phyloP scores from a whole-genome alignment of 1,284 basidiomycete genomes.

The Boletus smithii region DNA sequence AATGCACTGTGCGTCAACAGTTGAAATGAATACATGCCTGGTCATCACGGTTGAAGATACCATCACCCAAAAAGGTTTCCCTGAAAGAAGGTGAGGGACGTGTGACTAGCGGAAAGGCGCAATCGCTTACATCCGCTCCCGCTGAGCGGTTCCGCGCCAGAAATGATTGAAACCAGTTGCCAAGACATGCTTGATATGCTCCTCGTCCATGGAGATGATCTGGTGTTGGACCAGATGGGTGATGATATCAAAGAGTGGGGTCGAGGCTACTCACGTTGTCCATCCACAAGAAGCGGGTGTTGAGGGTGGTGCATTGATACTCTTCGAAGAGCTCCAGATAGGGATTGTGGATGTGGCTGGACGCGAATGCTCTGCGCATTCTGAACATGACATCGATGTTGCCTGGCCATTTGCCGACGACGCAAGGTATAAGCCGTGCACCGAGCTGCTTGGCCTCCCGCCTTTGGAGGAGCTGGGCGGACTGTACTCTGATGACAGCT shows the following conservation, averaged over 20 bases:
- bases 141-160: slow-evolving; percentile 59
- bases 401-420: slow-evolving; percentile 69
- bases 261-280: slow-evolving; percentile 49
- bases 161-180: slow-evolving; percentile 65
- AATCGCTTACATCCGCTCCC: slow-evolving; percentile 55
- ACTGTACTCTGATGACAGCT: slow-evolving; percentile 36
- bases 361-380: slow-evolving; percentile 52
- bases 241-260: too few species aligned
- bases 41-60: slow-evolving; percentile 73
- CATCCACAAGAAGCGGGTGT: slow-evolving; percentile 60
- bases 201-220: slow-evolving; percentile 72
- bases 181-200: slow-evolving; percentile 62
- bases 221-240: slow-evolving; percentile 20
- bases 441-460: slow-evolving; percentile 46
- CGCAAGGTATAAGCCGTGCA: slow-evolving; percentile 50
- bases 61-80: slow-evolving; percentile 64
- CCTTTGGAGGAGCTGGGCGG: slow-evolving; percentile 37
- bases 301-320: slow-evolving; percentile 65
- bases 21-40: slow-evolving; percentile 40
- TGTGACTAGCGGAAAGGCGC: not conserved
- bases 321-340: slow-evolving; percentile 65
- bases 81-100: slow-evolving; percentile 33
- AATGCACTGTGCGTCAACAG: slow-evolving; percentile 5
- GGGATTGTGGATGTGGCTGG: slow-evolving; percentile 57
- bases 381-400: slow-evolving; percentile 64